A percentile compares a stretch with the other conserved stretches of the same genome.
These are phyloP conservation scores for Urostyla sp. DNA, from an alignment of 73 alveolate genomes.

Conservation along the genomic window DNA sequence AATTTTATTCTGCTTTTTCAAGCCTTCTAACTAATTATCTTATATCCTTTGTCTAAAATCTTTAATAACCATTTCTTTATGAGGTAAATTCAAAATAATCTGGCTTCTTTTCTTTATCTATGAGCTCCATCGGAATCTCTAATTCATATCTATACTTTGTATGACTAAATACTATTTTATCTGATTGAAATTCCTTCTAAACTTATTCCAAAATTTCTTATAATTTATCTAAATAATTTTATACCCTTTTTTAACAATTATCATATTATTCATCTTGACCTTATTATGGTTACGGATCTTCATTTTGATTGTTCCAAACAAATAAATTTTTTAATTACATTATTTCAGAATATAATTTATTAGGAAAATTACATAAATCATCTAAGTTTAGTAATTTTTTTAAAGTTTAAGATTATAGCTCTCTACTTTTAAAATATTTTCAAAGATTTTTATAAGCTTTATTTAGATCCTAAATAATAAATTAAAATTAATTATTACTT, in stretches of 20 bases:
- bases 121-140: conserved; percentile 76
- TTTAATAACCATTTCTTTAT: conserved; percentile 64
- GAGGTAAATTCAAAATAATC: conserved; percentile 74
- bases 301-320: no score
- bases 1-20: conserved; percentile 73
- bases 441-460: no score
- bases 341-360: no score
- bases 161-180: conserved; percentile 22
- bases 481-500: conserved; percentile 57
- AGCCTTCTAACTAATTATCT: conserved; percentile 58
- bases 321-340: no score
- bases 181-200: conserved; percentile 14
- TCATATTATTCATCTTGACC: conserved; percentile 76
- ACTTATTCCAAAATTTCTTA: not conserved
- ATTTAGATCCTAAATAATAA: not conserved
- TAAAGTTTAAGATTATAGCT: no score
- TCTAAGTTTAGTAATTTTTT: no score
- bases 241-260: conserved; percentile 11
- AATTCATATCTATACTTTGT: conserved; percentile 79
- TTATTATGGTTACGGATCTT: conserved; percentile 78
- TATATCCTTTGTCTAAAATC: conserved; percentile 76
- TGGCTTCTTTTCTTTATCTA: conserved; percentile 73
- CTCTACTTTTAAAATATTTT: no score
- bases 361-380: no score
- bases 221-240: not conserved